Evolutionary conservation across 2,329 filamentous ascomycete species (phyloP).

Genomic region (Corynespora cassiicola): DNA sequence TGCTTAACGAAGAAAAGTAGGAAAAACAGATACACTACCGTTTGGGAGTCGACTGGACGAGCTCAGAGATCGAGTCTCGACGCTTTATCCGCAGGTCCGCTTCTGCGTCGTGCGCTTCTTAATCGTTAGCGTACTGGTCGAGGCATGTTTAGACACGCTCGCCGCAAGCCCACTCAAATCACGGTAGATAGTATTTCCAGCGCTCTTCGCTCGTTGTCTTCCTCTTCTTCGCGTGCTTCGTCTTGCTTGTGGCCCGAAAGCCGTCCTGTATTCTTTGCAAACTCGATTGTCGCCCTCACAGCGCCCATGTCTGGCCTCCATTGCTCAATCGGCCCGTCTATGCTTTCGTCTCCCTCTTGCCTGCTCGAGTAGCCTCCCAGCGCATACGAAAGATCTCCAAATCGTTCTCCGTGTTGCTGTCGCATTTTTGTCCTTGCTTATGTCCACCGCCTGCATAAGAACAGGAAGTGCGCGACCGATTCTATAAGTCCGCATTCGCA

Average conservation of each 20-base stretch:
- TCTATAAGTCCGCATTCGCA: conserved; percentile 16
- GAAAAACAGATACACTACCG: conserved; percentile 11
- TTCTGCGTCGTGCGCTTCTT: conserved; percentile 17
- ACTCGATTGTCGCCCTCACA: conserved; percentile 17
- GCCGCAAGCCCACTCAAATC: not conserved
- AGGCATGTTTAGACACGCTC: conserved; percentile 8
- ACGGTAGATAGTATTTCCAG: conserved; percentile 8
- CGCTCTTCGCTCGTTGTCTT: conserved; percentile 8
- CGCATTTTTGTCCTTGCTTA: conserved; percentile 5
- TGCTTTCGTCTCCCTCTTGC: conserved; percentile 11
- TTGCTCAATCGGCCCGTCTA: conserved; percentile 13
- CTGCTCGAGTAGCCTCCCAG: conserved; percentile 14
- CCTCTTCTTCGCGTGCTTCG: conserved; percentile 5
- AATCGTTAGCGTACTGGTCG: conserved; percentile 16
- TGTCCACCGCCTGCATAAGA: conserved; percentile 13
- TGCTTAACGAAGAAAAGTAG: conserved; percentile 24
- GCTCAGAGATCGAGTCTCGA: too few relatives aligned
- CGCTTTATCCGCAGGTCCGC: conserved; percentile 14
- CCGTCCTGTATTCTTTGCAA: conserved; percentile 11
- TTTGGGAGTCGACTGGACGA: too few relatives aligned
- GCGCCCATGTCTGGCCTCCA: conserved; percentile 17
- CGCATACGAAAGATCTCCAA: conserved; percentile 14
- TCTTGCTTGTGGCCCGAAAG: conserved; percentile 5
- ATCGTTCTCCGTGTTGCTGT: conserved; percentile 10
- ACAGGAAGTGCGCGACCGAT: conserved; percentile 19